These are phyloP conservation scores for Phialophora chinensis DNA, from an alignment of 2,329 filamentous ascomycete genomes.

Conservation along the genomic window DNA sequence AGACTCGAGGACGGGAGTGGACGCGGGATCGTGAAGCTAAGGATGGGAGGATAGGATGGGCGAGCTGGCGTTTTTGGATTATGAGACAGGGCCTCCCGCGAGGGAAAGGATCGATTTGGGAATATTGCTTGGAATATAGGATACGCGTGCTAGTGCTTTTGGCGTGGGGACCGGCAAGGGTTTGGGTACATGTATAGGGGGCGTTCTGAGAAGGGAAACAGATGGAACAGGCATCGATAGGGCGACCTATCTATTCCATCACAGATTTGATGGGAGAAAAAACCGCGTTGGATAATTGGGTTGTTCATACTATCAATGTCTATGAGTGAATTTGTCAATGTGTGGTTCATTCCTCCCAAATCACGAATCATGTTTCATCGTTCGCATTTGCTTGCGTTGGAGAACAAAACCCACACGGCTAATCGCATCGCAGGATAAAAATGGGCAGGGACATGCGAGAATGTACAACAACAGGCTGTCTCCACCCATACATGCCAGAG, in stretches of 20 bases:
- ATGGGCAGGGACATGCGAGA: too few relatives aligned
- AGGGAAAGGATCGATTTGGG: background rate
- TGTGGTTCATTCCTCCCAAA: too few relatives aligned
- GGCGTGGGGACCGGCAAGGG: background rate
- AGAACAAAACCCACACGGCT: too few relatives aligned
- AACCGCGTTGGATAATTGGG: background rate
- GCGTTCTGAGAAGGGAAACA: background rate
- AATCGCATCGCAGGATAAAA: too few relatives aligned
- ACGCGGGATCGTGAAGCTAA: background rate
- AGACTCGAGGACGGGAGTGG: constrained; percentile 2
- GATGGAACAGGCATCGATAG: constrained; percentile 1
- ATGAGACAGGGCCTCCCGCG: background rate
- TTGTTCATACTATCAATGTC: too few relatives aligned
- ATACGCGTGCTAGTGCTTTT: too few relatives aligned
- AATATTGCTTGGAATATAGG: background rate
- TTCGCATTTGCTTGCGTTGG: too few relatives aligned
- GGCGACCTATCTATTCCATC: constrained; percentile 1
- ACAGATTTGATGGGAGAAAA: background rate
- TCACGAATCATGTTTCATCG: too few relatives aligned
- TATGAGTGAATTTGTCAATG: too few relatives aligned
- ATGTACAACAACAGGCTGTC: too few relatives aligned
- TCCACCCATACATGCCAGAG: too few relatives aligned
- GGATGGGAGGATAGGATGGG: background rate
- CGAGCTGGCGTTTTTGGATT: background rate
- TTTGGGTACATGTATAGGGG: background rate